A percentile compares a stretch with the other conserved stretches of the same genome.
Evolutionary conservation across 192 early-diverging fungal genomes (phyloP).

Genomic region (Backusella luteola): DNA sequence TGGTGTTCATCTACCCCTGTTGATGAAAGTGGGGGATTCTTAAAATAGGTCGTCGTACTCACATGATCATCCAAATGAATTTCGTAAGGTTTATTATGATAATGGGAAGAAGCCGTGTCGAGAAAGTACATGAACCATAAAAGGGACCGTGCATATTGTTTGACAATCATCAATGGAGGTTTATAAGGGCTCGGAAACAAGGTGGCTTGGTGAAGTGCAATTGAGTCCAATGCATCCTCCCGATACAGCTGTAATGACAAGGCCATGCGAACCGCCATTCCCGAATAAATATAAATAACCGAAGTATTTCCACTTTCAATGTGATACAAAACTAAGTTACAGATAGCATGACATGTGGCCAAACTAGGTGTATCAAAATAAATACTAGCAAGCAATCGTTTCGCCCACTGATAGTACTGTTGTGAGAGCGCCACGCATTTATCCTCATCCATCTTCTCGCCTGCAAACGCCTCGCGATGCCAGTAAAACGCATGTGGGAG

Average conservation of each 20-base stretch:
- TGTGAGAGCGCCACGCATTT: constrained; percentile 15
- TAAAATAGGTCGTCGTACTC: neutral
- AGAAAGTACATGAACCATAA: constrained; percentile 36
- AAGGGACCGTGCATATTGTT: constrained; percentile 24
- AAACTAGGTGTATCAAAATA: constrained; percentile 34
- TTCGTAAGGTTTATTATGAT: constrained; percentile 35
- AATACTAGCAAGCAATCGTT: constrained; percentile 19
- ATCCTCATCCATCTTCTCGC: constrained; percentile 10
- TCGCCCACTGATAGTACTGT: constrained; percentile 31
- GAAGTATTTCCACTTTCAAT: constrained; percentile 35
- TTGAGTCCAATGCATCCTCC: constrained; percentile 20
- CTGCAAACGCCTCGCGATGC: constrained; percentile 24
- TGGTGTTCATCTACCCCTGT: constrained; percentile 21
- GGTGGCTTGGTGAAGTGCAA: constrained; percentile 13
- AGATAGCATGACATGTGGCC: constrained; percentile 27
- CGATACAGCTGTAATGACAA: constrained; percentile 23
- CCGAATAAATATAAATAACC: constrained; percentile 34
- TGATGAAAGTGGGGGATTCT: constrained; percentile 10
- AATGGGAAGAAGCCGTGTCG: constrained; percentile 35
- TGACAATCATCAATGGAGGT: neutral
- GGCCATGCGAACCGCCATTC: constrained; percentile 36
- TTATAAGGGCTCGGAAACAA: neutral
- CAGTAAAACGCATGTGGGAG: constrained; percentile 31
- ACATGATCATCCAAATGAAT: constrained; percentile 20
- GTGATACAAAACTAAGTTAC: constrained; percentile 33